Evolutionary conservation across 352 stramenopile genomes (phyloP), one percentile per base, ranked within the genome.

Genomic region (Pythium periplocum): DNA sequence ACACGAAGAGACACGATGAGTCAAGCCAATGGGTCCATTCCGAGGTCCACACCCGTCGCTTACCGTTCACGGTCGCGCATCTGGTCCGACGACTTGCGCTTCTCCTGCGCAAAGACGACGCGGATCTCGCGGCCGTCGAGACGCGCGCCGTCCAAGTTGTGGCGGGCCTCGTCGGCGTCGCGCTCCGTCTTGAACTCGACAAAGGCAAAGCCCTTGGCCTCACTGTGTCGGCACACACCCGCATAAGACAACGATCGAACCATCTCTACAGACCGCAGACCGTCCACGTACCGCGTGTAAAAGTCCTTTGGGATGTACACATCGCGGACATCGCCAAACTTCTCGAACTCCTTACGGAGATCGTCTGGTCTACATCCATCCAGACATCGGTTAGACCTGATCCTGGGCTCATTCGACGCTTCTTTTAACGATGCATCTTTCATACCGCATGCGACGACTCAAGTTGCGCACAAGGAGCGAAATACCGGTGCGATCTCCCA

Each of bases 61-160:
- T 39, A 89, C 81, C 62, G 72, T 54, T 93, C 86, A 49, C 90
- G 76, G n/a, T 86, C 82, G 53, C 89, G 83, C 94, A 98, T 98
- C 65, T 98, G 90, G 53, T 95, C 86, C 6, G 94, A 95, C 11
- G 89, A 97, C 71, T 98, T 98, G 57, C 94, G 86, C 51, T 93
- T 92, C 64, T 98, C 92, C 68, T 98, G 94, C n/a, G 94, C 94
- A 73, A 97, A 98, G 40, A 98, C 90, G 10, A 98, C 94, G 65
- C 95, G 90, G 47, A 98, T 81, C 55, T 97, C 88, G 39, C 87
- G 78, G 50, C 94, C 94, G 51, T 98, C 95, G 52, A 98, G 87
- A 45, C 85, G 69, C 56, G 90, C 86, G 30, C 86, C 87, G 68
- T 98, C 90, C 63, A 98, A 78, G 56, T 91, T 90, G 55, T 93